Conservation (phyloP, 176 grass and related monocot species). For the Thinopyrum elongatum region DNA sequence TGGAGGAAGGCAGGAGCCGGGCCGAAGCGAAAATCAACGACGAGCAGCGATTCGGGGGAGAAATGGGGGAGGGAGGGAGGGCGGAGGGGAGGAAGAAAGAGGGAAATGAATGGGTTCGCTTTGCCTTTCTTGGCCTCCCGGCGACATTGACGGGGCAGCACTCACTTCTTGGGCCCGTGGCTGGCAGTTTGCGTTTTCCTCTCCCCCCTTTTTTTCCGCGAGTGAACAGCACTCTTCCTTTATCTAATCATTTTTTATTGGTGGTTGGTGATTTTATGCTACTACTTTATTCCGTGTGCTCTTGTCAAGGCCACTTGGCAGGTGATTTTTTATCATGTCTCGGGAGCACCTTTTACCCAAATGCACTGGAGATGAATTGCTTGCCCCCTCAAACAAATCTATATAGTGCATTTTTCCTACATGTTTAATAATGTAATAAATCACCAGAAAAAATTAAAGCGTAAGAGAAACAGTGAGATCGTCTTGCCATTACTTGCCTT, state of each 20-base stretch:
- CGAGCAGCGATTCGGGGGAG: conserved; percentile 36
- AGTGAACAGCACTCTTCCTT: conserved; percentile 21
- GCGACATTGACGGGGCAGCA: conserved; percentile 61
- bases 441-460: neutral
- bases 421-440: neutral
- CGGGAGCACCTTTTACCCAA: neutral
- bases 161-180: conserved; percentile 43
- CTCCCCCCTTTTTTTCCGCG: neutral
- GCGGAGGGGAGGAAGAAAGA: conserved; percentile 24
- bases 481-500: neutral
- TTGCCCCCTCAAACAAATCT: neutral
- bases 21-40: conserved; percentile 16
- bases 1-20: conserved; percentile 6
- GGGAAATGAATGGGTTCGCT: conserved; percentile 34
- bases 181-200: conserved; percentile 24
- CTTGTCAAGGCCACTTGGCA: conserved; percentile 33
- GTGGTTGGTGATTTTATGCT: conserved; percentile 32
- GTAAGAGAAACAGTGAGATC: neutral
- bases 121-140: conserved; percentile 46
- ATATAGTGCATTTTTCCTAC: neutral
- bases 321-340: neutral
- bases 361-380: neutral
- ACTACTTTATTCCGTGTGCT: conserved; percentile 29
- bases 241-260: conserved; percentile 25
- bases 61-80: conserved; percentile 23